Conservation (phyloP, 2,329 filamentous ascomycete genomes). For the Aspergillus awamori region DNA sequence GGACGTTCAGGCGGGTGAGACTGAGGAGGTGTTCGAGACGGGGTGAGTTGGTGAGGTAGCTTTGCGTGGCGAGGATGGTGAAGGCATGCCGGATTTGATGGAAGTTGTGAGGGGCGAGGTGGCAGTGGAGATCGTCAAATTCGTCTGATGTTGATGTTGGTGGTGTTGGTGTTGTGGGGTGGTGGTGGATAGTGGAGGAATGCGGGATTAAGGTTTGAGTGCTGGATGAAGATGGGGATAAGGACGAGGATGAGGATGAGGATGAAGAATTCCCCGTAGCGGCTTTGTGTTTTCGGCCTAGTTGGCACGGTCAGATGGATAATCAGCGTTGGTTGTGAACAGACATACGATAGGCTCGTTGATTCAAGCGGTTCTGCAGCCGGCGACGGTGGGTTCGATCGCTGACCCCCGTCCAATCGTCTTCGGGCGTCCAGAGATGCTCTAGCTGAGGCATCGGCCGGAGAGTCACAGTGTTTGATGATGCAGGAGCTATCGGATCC, state of each 20-base stretch:
- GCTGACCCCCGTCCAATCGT: slow-evolving; percentile 33
- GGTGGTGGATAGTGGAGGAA: too few relatives aligned
- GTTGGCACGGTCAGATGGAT: not conserved
- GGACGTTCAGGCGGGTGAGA: slow-evolving; percentile 40
- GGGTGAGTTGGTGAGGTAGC: slow-evolving; percentile 5
- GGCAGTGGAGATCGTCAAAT: not conserved
- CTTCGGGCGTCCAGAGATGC: slow-evolving; percentile 13
- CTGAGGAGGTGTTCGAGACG: slow-evolving; percentile 30
- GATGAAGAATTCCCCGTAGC: too few relatives aligned
- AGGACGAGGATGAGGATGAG: too few relatives aligned
- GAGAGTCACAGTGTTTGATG: not conserved
- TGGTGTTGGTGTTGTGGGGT: too few relatives aligned
- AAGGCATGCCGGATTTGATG: slow-evolving; percentile 12
- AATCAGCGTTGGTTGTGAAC: too few relatives aligned
- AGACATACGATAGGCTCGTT: slow-evolving; percentile 27
- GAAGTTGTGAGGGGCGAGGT: slow-evolving; percentile 8
- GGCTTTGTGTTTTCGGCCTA: not conserved
- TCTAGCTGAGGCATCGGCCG: slow-evolving; percentile 22
- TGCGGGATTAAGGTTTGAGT: too few relatives aligned
- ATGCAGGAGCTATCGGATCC: not conserved
- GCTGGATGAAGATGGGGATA: too few relatives aligned
- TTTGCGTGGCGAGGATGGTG: slow-evolving; percentile 1
- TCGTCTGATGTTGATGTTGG: too few relatives aligned
- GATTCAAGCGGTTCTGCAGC: slow-evolving; percentile 34
- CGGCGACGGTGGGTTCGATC: slow-evolving; percentile 26